Conservation (phyloP, 208 protist species). For the Acanthamoeba rhysodes region DNA sequence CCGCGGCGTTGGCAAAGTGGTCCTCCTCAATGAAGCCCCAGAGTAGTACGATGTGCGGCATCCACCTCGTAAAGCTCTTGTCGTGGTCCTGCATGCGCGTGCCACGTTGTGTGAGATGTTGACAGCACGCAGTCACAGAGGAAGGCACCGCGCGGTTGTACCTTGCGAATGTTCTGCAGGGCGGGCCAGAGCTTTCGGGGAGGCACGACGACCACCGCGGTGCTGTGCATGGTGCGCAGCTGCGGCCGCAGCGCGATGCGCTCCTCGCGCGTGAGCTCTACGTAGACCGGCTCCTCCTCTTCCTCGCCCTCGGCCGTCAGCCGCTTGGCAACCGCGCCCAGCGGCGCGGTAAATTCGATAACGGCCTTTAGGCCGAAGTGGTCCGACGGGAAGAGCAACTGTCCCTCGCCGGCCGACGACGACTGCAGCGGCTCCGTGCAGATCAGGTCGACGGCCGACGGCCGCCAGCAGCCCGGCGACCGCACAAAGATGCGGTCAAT, state of each 20-base stretch:
- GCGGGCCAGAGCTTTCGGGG: conserved; percentile 55
- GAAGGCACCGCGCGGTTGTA: background rate
- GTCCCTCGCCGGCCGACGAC: background rate
- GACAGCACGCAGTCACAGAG: background rate
- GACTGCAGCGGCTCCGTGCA: conserved; percentile 32
- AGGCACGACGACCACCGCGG: conserved; percentile 62
- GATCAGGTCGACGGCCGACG: conserved; percentile 10
- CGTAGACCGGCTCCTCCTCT: background rate
- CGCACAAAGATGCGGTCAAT: conserved; percentile 64
- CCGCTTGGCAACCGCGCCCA: background rate
- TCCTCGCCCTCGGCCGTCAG: background rate
- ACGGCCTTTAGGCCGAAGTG: conserved; percentile 49
- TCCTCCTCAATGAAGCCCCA: conserved; percentile 65
- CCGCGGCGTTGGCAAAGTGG: conserved; percentile 36
- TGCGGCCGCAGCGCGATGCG: conserved; percentile 42
- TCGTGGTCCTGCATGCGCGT: conserved; percentile 46
- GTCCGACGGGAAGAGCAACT: conserved; percentile 36
- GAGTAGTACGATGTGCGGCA: conserved; percentile 71
- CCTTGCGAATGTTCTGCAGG: conserved; percentile 37
- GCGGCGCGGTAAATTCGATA: background rate
- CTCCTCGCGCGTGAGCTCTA: conserved; percentile 28
- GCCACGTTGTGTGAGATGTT: too few relatives aligned
- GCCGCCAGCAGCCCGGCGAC: conserved; percentile 17
- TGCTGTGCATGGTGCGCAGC: conserved; percentile 37
- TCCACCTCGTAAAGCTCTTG: conserved; percentile 70